Base-by-base conservation (phyloP, 2,329 filamentous ascomycete species). In the Mycosphaerella sp. region DNA sequence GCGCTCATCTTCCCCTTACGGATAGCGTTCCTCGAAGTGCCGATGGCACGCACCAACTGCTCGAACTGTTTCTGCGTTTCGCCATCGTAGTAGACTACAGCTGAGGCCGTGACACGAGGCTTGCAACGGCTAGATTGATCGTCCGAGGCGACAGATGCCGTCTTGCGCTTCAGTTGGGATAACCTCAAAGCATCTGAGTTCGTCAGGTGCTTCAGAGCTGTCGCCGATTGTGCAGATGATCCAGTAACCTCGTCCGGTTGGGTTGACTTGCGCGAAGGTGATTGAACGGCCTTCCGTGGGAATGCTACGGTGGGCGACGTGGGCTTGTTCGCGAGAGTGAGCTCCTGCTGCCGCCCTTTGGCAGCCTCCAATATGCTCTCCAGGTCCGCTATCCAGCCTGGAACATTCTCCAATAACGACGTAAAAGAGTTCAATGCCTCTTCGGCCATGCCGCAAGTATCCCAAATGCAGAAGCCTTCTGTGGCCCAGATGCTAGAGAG, bases 31-130 rank as follows among this genome's bases (percentile, higher is more conserved):
- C 91, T 79, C 47, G 86, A 87, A 1, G 82, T 81, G 4, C 87
- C 89, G 36, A 96, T 84, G 53, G 87, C 86, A 58, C 89, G 85
- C 53, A 95, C 90, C 47, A 95, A 74, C 52, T 85, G 79, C 64
- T 95, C 90, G 60, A 96, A 89, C 39, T 85, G 83, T 48, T 82
- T 82, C 67, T 96, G 90, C 3, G 95, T 85, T 58, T 89, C 85
- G 62, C 86, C 88, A 67, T 96, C 91, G 68, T 96, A 96, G 71
- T 89, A 91, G n/a, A 96, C 87, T 40, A 93, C 84, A 45, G 92
- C 85, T 78, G 89, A 86, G 54, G 79, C 84, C 60, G 86, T 81
- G 3, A 83, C 83, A 51, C 87, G 83, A 67, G 86, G 86, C 58
- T 82, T 81, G 9, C 75, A 70, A 1, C 75, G 72, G 3, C 69